Percentiles rank a stretch among this genome's conserved stretches.
phyloP scores from a whole-genome alignment of 208 protist genomes.

The Wallacemonas sp. region DNA sequence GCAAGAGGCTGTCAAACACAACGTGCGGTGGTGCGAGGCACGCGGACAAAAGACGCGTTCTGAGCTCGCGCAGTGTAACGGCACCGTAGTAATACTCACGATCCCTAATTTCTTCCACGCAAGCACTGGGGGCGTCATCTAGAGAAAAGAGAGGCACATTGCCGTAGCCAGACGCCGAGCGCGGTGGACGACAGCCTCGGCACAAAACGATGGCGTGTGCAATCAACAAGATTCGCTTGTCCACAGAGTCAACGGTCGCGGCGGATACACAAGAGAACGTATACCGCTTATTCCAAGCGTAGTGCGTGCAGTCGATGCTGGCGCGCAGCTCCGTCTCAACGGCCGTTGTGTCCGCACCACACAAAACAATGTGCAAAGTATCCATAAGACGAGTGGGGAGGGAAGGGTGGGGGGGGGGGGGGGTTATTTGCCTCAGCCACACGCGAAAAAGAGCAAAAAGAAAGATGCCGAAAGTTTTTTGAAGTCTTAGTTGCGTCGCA shows the following conservation, averaged over 20 bases:
- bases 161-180: constrained; percentile 32
- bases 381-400: too few relatives aligned
- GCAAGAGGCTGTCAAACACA: constrained; percentile 57
- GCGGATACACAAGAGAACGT: constrained; percentile 59
- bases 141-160: constrained; percentile 55
- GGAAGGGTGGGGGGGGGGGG: too few relatives aligned
- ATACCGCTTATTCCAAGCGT: constrained; percentile 78
- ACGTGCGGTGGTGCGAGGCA: constrained; percentile 72
- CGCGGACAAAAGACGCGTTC: constrained; percentile 32
- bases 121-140: constrained; percentile 39
- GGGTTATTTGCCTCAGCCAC: too few relatives aligned
- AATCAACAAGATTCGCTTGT: constrained; percentile 50
- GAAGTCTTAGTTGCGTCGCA: too few relatives aligned
- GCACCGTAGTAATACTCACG: constrained; percentile 72
- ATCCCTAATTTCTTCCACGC: constrained; percentile 40
- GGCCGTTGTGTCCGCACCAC: constrained; percentile 58
- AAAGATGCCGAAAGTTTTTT: too few relatives aligned
- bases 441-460: too few relatives aligned
- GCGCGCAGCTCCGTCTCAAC: constrained; percentile 59
- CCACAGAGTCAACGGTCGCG: constrained; percentile 50
- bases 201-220: constrained; percentile 71
- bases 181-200: constrained; percentile 43
- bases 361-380: constrained; percentile 52
- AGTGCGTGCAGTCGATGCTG: constrained; percentile 52
- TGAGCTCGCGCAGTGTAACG: constrained; percentile 34